Evolutionary conservation across 345 rosid genomes (phyloP), one percentile per base, ranked within the genome.

Genomic region (Eucalyptus sp.): DNA sequence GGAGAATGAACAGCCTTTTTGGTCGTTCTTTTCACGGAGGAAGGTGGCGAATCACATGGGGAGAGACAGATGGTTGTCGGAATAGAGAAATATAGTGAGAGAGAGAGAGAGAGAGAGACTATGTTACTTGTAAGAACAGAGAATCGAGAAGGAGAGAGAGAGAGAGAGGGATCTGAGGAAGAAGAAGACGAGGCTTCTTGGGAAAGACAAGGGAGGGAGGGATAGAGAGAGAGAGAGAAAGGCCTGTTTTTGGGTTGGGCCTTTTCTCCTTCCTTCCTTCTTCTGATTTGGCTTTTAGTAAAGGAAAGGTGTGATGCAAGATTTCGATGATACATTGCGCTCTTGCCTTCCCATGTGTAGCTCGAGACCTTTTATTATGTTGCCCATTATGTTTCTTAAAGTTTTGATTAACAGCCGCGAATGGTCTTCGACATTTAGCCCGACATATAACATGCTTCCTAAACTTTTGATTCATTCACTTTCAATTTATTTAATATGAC

Each of bases 391-490:
- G 46, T n/a, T n/a, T n/a, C n/a, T n/a, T n/a, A n/a, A n/a, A n/a
- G n/a, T n/a, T n/a, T n/a, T n/a, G n/a, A n/a, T n/a, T n/a, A n/a
- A n/a, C n/a, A n/a, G n/a, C n/a, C n/a, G n/a, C 1, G 1, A 56
- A 56, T 56, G 3, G 1, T 10, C 12, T 24, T 0, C 9, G 4
- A 56, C 4, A 9, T 56, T 24, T 56, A 22, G 4, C 13, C 6
- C 3, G 3, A 24, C 13, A 22, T 56, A 22, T 56, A 24, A 56
- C 24, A 22, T 56, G 3, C 0, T 24, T 4, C 13, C 1, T 10
- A 7, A 24, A 56, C 0, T 56, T 56, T 56, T 56, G 0, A 56
- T 24, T 24, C 0, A 24, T 33, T 33, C 33, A 33, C 0, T 56
- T 56, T 56, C 1, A 52, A 52, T 56, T 52, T 56, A 0, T 56